Evolutionary conservation across 345 rosid genomes (phyloP).

Genomic region (Ailanthus altissimus): DNA sequence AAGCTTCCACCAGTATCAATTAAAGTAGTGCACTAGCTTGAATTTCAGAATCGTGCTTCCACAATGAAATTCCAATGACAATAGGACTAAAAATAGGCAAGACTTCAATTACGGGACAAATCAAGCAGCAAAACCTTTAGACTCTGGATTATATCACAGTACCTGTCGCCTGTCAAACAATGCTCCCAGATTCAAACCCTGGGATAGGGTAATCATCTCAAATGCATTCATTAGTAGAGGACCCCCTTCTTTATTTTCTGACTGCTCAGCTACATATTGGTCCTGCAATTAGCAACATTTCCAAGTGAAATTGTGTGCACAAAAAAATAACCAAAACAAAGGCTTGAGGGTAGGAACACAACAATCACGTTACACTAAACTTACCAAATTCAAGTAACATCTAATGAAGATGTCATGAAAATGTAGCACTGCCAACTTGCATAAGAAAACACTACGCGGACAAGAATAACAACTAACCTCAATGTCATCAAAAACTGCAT

Average conservation of each 20-base stretch:
- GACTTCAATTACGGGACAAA: slow-evolving; percentile 2
- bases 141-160: not conserved
- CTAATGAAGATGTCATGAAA: not conserved
- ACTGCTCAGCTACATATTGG: slow-evolving; percentile 57
- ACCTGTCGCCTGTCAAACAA: slow-evolving; percentile 93
- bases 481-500: slow-evolving; percentile 79
- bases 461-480: slow-evolving; percentile 52
- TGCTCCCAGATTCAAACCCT: slow-evolving; percentile 88
- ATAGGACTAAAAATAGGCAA: not conserved
- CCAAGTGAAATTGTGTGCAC: slow-evolving; percentile 19
- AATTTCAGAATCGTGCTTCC: not conserved
- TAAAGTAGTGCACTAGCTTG: not conserved
- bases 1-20: slow-evolving; percentile 8
- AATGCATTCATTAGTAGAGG: slow-evolving; percentile 93
- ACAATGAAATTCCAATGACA: not conserved
- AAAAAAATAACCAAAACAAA: slow-evolving; percentile 6
- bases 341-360: not conserved
- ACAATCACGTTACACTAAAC: not conserved
- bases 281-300: slow-evolving; percentile 51
- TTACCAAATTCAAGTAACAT: slow-evolving; percentile 13
- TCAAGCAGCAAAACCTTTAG: slow-evolving; percentile 8
- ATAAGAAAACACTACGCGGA: slow-evolving; percentile 3
- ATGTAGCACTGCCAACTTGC: slow-evolving; percentile 1
- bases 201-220: slow-evolving; percentile 97
- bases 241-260: slow-evolving; percentile 46